These are phyloP conservation scores for Panicum hallii DNA, from an alignment of 202 grass and related monocot species.

Conservation along the genomic window DNA sequence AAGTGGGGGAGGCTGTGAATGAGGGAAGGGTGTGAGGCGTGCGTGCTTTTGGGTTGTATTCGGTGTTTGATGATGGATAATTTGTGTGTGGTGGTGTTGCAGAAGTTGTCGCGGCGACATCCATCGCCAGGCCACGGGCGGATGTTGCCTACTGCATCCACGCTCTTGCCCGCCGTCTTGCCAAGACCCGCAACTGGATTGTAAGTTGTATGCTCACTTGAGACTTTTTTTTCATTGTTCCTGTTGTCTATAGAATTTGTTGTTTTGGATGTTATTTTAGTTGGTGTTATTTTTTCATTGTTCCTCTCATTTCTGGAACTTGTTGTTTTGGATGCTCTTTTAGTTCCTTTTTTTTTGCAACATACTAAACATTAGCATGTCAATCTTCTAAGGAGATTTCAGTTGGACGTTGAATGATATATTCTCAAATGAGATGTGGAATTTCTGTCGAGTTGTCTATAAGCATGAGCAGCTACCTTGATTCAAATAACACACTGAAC, in stretches of 20 bases:
- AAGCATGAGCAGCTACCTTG: constrained; percentile 10
- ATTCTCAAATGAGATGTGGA: not conserved
- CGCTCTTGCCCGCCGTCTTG: constrained; percentile 76
- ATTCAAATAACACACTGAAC: not conserved
- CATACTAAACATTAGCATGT: not conserved
- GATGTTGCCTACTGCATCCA: constrained; percentile 98
- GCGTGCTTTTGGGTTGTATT: not conserved
- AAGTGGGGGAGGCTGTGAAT: not conserved
- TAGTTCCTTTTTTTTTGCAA: not conserved
- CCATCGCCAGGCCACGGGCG: constrained; percentile 79
- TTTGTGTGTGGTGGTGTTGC: constrained; percentile 37
- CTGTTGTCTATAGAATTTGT: not conserved
- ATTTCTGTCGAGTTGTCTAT: not conserved
- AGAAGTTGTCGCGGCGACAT: constrained; percentile 89
- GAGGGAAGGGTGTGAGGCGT: not conserved
- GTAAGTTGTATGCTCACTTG: constrained; percentile 48
- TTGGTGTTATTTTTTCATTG: not conserved
- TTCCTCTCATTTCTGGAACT: too few species aligned
- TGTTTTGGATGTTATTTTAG: not conserved
- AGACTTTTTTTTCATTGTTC: not conserved
- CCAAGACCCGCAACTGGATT: constrained; percentile 97
- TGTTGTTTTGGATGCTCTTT: too few species aligned
- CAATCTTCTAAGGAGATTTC: not conserved
- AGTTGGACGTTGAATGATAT: not conserved
- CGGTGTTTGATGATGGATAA: constrained; percentile 36